A percentile compares a stretch with the other conserved stretches of the same genome.
phyloP scores from a whole-genome alignment of 768 basidiomycete genomes.

The Postia placenta region DNA sequence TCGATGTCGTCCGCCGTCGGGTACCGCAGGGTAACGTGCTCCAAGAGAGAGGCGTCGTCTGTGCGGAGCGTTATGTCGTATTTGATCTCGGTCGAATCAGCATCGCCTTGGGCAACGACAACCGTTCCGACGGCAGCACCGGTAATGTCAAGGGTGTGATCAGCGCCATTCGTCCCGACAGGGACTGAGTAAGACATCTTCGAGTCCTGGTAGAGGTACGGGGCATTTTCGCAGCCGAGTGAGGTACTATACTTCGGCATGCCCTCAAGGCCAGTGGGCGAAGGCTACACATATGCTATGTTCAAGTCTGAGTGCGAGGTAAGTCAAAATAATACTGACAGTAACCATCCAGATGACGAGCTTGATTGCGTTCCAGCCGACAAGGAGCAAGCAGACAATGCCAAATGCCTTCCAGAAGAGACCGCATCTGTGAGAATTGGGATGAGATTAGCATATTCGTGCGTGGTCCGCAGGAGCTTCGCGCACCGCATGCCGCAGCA shows the following conservation, averaged over 20 bases:
- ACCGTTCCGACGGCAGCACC: slow-evolving; percentile 49
- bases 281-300: slow-evolving; percentile 32
- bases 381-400: slow-evolving; percentile 37
- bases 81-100: slow-evolving; percentile 35
- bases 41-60: slow-evolving; percentile 34
- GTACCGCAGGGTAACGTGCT: slow-evolving; percentile 31
- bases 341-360: slow-evolving; percentile 42
- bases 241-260: slow-evolving; percentile 51
- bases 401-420: slow-evolving; percentile 52
- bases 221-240: slow-evolving; percentile 41
- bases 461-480: slow-evolving; percentile 2
- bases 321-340: too few relatives aligned
- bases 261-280: slow-evolving; percentile 46
- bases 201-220: slow-evolving; percentile 37
- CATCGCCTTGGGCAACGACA: slow-evolving; percentile 37
- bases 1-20: slow-evolving; percentile 28
- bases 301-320: neutral
- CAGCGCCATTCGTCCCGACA: slow-evolving; percentile 27
- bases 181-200: slow-evolving; percentile 33
- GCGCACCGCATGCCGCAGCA: slow-evolving; percentile 47
- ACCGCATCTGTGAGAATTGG: slow-evolving; percentile 32
- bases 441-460: slow-evolving; percentile 2
- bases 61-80: slow-evolving; percentile 45
- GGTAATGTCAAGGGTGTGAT: slow-evolving; percentile 42
- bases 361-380: slow-evolving; percentile 37